phyloP scores from a whole-genome alignment of 2,329 filamentous ascomycete genomes.

The Huntiella omanensis region DNA sequence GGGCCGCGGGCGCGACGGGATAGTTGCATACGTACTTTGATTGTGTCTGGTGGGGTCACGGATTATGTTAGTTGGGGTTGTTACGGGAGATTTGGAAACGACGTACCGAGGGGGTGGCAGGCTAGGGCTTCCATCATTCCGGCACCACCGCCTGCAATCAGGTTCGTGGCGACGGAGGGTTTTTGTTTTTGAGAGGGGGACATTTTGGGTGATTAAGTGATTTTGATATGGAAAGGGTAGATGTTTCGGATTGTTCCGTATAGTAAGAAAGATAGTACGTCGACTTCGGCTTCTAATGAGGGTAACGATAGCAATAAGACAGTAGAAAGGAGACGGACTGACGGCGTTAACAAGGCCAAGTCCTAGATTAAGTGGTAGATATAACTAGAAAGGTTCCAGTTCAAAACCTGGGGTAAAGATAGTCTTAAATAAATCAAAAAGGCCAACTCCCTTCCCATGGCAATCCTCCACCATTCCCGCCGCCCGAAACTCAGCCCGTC shows the following conservation, averaged over 20 bases:
- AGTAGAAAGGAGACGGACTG: neutral
- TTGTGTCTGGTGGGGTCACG: slow-evolving; percentile 45
- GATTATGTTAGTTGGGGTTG: slow-evolving; percentile 2
- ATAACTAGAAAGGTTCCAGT: no score
- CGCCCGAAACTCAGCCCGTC: no score
- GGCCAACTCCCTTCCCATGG: no score
- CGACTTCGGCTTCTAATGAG: neutral
- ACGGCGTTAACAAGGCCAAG: neutral
- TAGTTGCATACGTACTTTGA: slow-evolving; percentile 99
- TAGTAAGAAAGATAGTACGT: neutral
- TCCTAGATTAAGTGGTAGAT: no score
- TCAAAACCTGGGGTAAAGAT: no score
- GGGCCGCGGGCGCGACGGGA: slow-evolving; percentile 68
- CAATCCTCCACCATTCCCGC: no score
- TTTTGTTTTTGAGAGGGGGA: slow-evolving; percentile 27
- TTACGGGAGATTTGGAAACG: slow-evolving; percentile 14
- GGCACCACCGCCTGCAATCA: slow-evolving; percentile 88
- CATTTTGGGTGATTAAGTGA: no score
- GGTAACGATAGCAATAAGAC: neutral
- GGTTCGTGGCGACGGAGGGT: slow-evolving; percentile 74
- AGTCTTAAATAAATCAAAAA: no score
- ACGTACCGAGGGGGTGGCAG: slow-evolving; percentile 75
- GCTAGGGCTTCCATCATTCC: slow-evolving; percentile 98
- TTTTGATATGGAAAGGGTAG: slow-evolving; percentile 16
- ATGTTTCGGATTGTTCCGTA: neutral